Percentiles rank a stretch among this genome's conserved stretches.
phyloP scores from a whole-genome alignment of 2,329 filamentous ascomycete genomes.

The Fusarium poae region DNA sequence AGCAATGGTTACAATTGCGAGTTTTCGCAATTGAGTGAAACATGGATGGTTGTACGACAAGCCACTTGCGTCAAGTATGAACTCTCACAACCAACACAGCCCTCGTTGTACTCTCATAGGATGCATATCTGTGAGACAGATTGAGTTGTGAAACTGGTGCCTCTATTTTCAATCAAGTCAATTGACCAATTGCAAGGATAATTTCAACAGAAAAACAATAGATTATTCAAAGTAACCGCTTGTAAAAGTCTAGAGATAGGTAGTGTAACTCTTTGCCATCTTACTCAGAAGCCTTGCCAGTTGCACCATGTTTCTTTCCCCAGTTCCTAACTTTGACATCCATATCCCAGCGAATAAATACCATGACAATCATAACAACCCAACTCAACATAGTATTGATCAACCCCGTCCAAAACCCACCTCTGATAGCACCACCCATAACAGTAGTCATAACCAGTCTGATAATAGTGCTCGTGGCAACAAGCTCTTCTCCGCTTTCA shows the following conservation, averaged over 20 bases:
- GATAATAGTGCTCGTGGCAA: slow-evolving; percentile 37
- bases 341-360: slow-evolving; percentile 41
- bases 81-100: not conserved
- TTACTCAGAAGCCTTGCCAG: slow-evolving; percentile 4
- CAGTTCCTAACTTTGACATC: slow-evolving; percentile 32
- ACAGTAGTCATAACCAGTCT: slow-evolving; percentile 38
- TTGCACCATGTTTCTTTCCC: slow-evolving; percentile 29
- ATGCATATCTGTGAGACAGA: not conserved
- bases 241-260: not conserved
- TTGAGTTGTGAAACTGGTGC: not conserved
- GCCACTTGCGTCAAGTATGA: not conserved
- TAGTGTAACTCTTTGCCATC: too few relatives aligned
- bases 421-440: slow-evolving; percentile 33
- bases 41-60: not conserved
- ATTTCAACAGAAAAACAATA: not conserved
- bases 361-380: slow-evolving; percentile 40
- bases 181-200: not conserved
- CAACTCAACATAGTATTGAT: slow-evolving; percentile 29
- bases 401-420: slow-evolving; percentile 22
- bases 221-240: not conserved
- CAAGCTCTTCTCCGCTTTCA: slow-evolving; percentile 27
- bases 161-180: not conserved
- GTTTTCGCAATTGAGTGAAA: not conserved
- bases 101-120: not conserved
- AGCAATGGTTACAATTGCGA: too few relatives aligned